Base-by-base conservation (phyloP, 1,139 yeast genomes). In the Candida smagusa region DNA sequence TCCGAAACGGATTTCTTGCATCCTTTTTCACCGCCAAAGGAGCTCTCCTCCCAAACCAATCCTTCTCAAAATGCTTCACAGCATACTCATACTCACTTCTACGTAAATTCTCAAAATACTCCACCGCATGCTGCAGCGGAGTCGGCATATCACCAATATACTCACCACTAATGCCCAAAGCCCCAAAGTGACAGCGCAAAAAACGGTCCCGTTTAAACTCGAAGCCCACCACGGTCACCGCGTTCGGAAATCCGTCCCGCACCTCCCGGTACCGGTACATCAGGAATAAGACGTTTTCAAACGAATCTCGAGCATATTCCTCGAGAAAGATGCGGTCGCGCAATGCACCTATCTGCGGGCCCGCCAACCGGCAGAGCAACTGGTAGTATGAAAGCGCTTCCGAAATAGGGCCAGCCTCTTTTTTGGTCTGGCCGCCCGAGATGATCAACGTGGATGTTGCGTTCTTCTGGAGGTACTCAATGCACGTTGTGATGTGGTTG, bases 231-330 rank as follows among this genome's bases (percentile, higher is more conserved):
- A 87, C 68, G 0, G 79, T 74, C 2, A 85, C 63, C 2, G 48
- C 49, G 1, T 52, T 37, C 0, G 95, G 95, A 45, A 74, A 81
- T 2, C 11, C 29, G 0, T 66, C 61, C 6, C 63, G 58, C 2
- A 72, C 46, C 48, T 81, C 81, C 32, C 70, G 61, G 54, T 72
- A 86, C 35, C 83, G 63, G 34, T 78, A 70, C 2, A 86, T 48
- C 48, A 84, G 78, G 54, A 78, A 85, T 2, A 84, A 45, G 6
- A 86, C 74, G 54, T 87, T 87, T 53, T 87, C 95, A 55, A 82
- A 83, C 2, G 95, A 85, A 56, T 87, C 95, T 32, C 88, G 63
- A 0, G 96, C 90, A 56, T 63, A 83, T 47, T 82, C 88, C 52
- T 87, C 96, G 2, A 74, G 54, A 4, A 62, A 42, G 3, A 75